phyloP scores from a whole-genome alignment of 768 basidiomycete genomes.

The Hypholoma sublateritium region DNA sequence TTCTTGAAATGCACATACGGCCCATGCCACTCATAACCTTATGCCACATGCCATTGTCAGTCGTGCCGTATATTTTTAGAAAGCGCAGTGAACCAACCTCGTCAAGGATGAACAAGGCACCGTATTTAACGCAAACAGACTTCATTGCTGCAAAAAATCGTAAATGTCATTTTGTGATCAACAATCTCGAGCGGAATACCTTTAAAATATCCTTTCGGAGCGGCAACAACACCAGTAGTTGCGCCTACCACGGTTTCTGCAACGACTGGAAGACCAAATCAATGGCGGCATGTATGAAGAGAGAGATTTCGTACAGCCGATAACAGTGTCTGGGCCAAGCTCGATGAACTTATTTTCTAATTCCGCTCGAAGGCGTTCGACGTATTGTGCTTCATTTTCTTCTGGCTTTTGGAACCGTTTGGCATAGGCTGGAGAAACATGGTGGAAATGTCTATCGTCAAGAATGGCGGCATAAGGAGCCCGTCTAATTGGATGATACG shows the following conservation, averaged over 20 bases:
- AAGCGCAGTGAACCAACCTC: constrained; percentile 43
- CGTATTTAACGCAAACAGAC: constrained; percentile 76
- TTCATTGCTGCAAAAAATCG: constrained; percentile 55
- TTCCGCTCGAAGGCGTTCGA: constrained; percentile 73
- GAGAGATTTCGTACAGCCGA: constrained; percentile 59
- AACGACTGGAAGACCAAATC: constrained; percentile 48
- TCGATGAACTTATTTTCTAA: constrained; percentile 84
- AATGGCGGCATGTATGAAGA: background rate
- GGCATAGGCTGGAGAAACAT: constrained; percentile 86
- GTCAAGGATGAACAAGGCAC: constrained; percentile 80
- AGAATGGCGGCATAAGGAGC: constrained; percentile 67
- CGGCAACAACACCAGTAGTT: constrained; percentile 71
- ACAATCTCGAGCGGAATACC: constrained; percentile 22
- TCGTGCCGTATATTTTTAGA: background rate
- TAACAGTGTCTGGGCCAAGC: constrained; percentile 79
- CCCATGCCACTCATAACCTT: constrained; percentile 90
- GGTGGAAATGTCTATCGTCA: constrained; percentile 68
- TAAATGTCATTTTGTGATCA: background rate
- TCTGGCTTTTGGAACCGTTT: constrained; percentile 69
- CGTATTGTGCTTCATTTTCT: constrained; percentile 80
- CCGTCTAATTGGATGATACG: constrained; percentile 66
- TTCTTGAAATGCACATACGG: constrained; percentile 44
- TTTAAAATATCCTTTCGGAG: constrained; percentile 84
- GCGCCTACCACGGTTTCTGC: constrained; percentile 90
- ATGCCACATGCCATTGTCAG: background rate